Evolutionary conservation across 140 eudicot species (phyloP), one percentile per base, ranked within the genome.

Genomic region (Oenanthe javanica): DNA sequence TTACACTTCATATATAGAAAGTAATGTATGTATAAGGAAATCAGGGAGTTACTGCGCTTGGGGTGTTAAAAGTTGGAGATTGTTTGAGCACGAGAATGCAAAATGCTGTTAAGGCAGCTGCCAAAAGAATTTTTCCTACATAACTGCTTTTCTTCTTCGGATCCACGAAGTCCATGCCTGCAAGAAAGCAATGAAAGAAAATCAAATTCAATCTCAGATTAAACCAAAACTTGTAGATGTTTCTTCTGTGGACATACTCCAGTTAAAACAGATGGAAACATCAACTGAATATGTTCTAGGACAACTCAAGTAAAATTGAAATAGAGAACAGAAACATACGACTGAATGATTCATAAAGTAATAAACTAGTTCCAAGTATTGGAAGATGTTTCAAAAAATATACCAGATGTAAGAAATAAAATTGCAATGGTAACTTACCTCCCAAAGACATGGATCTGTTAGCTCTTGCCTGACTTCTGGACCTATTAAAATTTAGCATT

Each of bases 81-180:
- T 86, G 85, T 75, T 87, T 92, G 81, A 94, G 85, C 84, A 92
- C 87, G 61, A 89, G 78, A 80, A 94, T 86, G 88, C 94, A 94
- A 78, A 94, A 45, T 47, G 90, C 92, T 66, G 92, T 83, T 46
- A 94, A 89, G 76, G 84, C 79, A 1, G 93, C 87, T 77, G 89
- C 94, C 86, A 92, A 84, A 79, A 94, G 55, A 79, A 94, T 82
- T 82, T 87, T 94, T 59, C 94, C 92, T 66, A 76, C 81, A 79
- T 84, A 27, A 83, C 84, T 90, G 78, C 85, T 86, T 86, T 89
- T 94, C 82, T 92, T 89, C 88, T 92, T 91, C 6, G 97, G 97
- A 81, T 94, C 98, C 76, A 81, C 84, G 63, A 85, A 92, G 80
- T 94, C 98, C 97, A 94, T 88, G 76, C 97, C 98, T 93, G 73